Percentiles rank a stretch among this genome's conserved stretches.
These are phyloP conservation scores for Cadophora luteo-olivacea DNA, from an alignment of 2,329 filamentous ascomycete genomes.

Conservation along the genomic window DNA sequence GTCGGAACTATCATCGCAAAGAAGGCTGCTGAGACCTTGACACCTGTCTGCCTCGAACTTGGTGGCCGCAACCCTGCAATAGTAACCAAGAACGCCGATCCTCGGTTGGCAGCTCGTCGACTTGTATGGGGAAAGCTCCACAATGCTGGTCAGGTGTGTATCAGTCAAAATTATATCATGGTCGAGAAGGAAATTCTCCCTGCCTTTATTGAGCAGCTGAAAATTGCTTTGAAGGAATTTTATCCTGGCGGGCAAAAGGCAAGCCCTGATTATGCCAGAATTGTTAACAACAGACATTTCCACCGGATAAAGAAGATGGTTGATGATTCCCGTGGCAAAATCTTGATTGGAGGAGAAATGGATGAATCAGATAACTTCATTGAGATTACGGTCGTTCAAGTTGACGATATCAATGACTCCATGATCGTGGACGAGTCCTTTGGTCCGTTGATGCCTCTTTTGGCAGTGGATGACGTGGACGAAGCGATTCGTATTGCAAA, in stretches of 20 bases:
- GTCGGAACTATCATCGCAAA: conserved; percentile 89
- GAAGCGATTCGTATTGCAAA: conserved; percentile 86
- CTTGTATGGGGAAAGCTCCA: conserved; percentile 88
- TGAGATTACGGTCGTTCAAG: conserved; percentile 89
- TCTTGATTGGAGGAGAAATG: conserved; percentile 84
- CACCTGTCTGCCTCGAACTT: conserved; percentile 87
- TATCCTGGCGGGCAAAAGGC: conserved; percentile 81
- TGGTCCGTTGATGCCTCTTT: conserved; percentile 86
- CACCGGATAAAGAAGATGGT: conserved; percentile 87
- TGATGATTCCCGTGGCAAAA: conserved; percentile 81
- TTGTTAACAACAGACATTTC: conserved; percentile 83
- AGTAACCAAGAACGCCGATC: conserved; percentile 82
- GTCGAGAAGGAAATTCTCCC: conserved; percentile 77
- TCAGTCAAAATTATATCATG: conserved; percentile 91
- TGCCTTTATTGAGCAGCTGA: conserved; percentile 76
- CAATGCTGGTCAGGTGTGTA: conserved; percentile 90
- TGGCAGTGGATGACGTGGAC: conserved; percentile 80
- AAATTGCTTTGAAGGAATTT: conserved; percentile 74
- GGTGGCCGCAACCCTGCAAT: conserved; percentile 93
- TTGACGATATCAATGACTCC: conserved; percentile 76
- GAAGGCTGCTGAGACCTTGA: conserved; percentile 88
- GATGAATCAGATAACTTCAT: conserved; percentile 85
- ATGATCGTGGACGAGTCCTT: conserved; percentile 88
- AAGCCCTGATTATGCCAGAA: conserved; percentile 80
- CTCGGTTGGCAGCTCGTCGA: conserved; percentile 80